Conservation (phyloP, 805 yeast genomes). For the Yamadazyma akitaensis region DNA sequence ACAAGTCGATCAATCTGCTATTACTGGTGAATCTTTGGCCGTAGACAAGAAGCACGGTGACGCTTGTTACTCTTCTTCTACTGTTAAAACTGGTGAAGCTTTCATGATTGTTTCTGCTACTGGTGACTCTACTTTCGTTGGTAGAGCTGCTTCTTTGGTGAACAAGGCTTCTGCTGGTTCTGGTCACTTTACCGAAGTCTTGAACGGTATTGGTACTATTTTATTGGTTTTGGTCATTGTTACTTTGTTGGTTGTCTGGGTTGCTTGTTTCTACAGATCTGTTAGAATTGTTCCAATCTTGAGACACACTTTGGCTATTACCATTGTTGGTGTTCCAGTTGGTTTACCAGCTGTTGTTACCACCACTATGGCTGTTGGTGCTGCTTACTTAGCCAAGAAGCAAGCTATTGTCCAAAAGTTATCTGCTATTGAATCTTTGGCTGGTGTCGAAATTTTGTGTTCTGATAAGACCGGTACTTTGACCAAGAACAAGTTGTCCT, state of each 20-base stretch:
- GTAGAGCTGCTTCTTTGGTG: constrained; percentile 96
- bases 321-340: constrained; percentile 97
- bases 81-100: constrained; percentile 94
- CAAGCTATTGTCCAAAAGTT: constrained; percentile 96
- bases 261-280: constrained; percentile 91
- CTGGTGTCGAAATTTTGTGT: constrained; percentile 97
- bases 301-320: constrained; percentile 90
- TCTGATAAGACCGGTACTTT: constrained; percentile 98
- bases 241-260: constrained; percentile 87
- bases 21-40: constrained; percentile 96
- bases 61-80: constrained; percentile 84
- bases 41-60: constrained; percentile 91
- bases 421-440: constrained; percentile 94
- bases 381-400: constrained; percentile 96
- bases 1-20: constrained; percentile 94
- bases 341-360: constrained; percentile 98
- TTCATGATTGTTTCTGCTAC: constrained; percentile 92
- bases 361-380: constrained; percentile 99
- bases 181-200: constrained; percentile 96
- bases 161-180: constrained; percentile 89
- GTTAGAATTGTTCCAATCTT: constrained; percentile 80
- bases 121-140: constrained; percentile 93
- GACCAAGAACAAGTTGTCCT: constrained; percentile 93
- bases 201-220: constrained; percentile 95
- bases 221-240: constrained; percentile 83